Base-by-base conservation (phyloP, 441 rosid species). In the Populus hybrid region DNA sequence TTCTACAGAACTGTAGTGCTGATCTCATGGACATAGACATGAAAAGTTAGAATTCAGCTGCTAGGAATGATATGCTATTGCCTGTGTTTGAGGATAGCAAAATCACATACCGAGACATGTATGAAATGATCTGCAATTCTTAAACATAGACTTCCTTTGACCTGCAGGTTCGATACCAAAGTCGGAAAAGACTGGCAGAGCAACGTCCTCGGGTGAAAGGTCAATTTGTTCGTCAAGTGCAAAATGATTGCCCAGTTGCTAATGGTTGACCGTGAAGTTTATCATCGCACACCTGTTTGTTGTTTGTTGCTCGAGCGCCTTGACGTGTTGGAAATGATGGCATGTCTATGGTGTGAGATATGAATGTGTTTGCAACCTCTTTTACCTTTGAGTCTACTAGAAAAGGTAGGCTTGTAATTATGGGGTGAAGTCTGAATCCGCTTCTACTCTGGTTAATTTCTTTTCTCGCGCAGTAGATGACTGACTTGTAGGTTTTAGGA, bases 201-300 rank as follows among this genome's bases (percentile, higher is more conserved):
- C 88, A 90, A 78, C 92, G 96, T 24, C 98, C 98, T 35, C 83
- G 96, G 67, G 94, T 93, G 50, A 90, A 84, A 82, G 98, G 98
- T 24, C 98, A 93, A 78, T 91, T 93, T 83, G 91, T 93, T 74
- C 93, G 93, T 75, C 91, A 83, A 79, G 79, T 24, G 24, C 81
- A 57, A 72, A 63, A 35, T 74, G 76, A 81, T 26, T 7, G 76
- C 64, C 68, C 75, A 53, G 78, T 76, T 70, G 84, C 79, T 66
- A 82, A 75, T 78, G 73, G 57, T 1, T 67, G 83, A 76, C 53
- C 53, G 5, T 73, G 68, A 82, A 65, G 21, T n/a, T 42, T 59
- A 38, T 12, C 63, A n/a, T 10, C 2, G 30, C 75, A 9, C 35
- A 30, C 30, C 21, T 38, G 11, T 70, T 14, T 69, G 18, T 19